These are phyloP conservation scores for Trametes punicea DNA, from an alignment of 768 basidiomycete genomes.

Conservation along the genomic window DNA sequence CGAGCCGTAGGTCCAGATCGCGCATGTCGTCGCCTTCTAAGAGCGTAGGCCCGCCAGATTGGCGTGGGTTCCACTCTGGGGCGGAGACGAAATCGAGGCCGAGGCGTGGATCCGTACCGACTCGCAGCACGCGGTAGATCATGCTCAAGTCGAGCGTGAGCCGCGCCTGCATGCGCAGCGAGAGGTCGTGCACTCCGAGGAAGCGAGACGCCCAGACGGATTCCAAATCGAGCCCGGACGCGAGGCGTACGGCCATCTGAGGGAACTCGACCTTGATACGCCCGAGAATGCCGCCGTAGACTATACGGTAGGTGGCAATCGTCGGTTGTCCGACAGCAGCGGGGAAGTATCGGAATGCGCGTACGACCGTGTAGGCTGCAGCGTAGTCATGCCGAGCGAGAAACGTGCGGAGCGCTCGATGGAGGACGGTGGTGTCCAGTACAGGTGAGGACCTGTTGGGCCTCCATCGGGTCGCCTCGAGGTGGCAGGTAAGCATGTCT, in stretches of 20 bases:
- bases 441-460: slow-evolving; percentile 7
- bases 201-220: slow-evolving; percentile 25
- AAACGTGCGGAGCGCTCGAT: slow-evolving; percentile 43
- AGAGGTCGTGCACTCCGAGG: slow-evolving; percentile 17
- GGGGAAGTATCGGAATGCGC: slow-evolving; percentile 20
- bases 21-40: neutral
- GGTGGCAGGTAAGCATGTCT: slow-evolving; percentile 41
- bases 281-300: slow-evolving; percentile 14
- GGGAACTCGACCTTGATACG: slow-evolving; percentile 14
- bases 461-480: slow-evolving; percentile 18
- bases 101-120: slow-evolving; percentile 15
- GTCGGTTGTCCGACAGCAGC: neutral
- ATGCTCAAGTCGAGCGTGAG: slow-evolving; percentile 12
- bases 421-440: slow-evolving; percentile 31
- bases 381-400: slow-evolving; percentile 44
- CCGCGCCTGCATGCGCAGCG: neutral
- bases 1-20: neutral
- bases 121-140: slow-evolving; percentile 15
- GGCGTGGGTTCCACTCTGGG: neutral
- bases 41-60: neutral
- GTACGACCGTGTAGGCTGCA: slow-evolving; percentile 42
- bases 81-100: slow-evolving; percentile 13
- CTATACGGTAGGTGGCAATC: slow-evolving; percentile 19
- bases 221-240: neutral
- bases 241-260: neutral